Base-by-base conservation (phyloP, 345 rosid species). In the Sapria himalayana region DNA sequence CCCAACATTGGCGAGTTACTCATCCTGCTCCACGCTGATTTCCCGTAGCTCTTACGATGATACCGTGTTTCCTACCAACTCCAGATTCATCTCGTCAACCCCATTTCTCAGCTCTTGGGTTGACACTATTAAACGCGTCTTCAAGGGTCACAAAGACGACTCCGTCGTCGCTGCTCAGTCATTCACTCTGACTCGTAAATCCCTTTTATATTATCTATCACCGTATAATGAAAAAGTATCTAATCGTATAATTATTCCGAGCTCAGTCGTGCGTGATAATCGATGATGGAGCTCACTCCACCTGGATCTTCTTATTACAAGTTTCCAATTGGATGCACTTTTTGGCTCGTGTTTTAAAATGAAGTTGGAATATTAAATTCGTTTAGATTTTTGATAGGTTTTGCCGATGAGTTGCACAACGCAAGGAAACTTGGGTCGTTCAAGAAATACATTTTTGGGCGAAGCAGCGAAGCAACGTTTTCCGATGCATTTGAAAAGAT, bases 381-480 rank as follows among this genome's bases (percentile, higher is more conserved):
- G 19, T 15, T 25, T 15, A 22, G 7, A 5, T 24, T 54, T 16
- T n/a, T 41, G 19, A 3, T 36, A 76, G 95, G 63, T 12, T 89
- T 78, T 41, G 93, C 94, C 1, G 85, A 82, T 64, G 72, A 65
- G 57, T 33, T 89, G 68, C 72, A 64, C 67, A 74, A 69, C 33
- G 84, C 93, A 11, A 67, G 67, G 42, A 69, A 53, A 39, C 45
- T 82, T 52, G 86, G 85, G 34, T 63, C 71, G 3, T 79, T 78
- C 34, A 79, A 89, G 68, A 64, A 79, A 27, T 79, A 63, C 53
- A 55, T 89, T 2, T 81, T 74, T 11, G 93, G 98, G 32, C 59
- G 94, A 46, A 76, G 86, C 57, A 89, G 98, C 10, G 78, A 76
- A 17, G 91, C 78, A 7, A 79, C 98, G 0, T 82, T 79, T 60